These are phyloP conservation scores for Meripilus lineatus DNA, from an alignment of 1,284 basidiomycete genomes.

Conservation along the genomic window DNA sequence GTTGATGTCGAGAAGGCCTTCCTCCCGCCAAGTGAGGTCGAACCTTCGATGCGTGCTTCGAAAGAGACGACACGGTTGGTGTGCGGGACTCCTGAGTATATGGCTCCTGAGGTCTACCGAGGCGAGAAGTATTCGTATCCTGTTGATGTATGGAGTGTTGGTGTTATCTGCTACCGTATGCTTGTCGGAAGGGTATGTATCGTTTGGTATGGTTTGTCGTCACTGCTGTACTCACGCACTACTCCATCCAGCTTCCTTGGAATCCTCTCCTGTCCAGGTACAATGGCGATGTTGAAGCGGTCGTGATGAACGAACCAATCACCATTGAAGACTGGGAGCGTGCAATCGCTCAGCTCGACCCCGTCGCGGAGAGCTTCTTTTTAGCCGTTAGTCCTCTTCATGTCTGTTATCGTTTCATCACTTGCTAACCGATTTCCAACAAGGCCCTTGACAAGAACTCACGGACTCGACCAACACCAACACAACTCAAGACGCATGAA, in stretches of 20 bases:
- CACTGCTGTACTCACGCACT: neutral
- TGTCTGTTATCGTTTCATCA: neutral
- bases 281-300: neutral
- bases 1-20: no score
- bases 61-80: neutral
- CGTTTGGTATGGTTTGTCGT: neutral
- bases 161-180: conserved; percentile 50
- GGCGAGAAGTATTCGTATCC: conserved; percentile 63
- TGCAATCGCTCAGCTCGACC: neutral
- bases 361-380: neutral
- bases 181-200: conserved; percentile 41
- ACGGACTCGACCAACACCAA: neutral
- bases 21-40: neutral
- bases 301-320: neutral
- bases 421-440: neutral
- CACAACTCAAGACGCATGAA: neutral
- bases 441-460: neutral
- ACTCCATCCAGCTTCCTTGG: neutral
- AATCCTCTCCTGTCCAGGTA: neutral
- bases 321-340: neutral
- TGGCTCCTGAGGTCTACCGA: conserved; percentile 63
- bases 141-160: conserved; percentile 63
- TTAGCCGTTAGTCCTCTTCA: neutral
- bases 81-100: conserved; percentile 56
- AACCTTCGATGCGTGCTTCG: neutral